Base-by-base conservation (phyloP, 495 filamentous ascomycete species). In the Penicillium ucsense region DNA sequence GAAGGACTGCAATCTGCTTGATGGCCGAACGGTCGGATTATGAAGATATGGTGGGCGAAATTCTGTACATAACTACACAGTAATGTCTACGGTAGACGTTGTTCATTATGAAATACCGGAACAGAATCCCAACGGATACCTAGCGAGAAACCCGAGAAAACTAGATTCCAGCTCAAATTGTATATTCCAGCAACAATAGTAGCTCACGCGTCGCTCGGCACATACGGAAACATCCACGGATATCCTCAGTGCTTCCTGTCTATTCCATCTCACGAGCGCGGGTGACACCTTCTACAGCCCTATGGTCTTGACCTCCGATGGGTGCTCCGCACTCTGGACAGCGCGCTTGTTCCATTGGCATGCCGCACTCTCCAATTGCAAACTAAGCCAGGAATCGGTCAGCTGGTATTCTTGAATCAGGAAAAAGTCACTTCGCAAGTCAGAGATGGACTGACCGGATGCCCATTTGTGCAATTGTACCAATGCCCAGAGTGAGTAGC, bases 181-280 rank as follows among this genome's bases (percentile, higher is more conserved):
- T 20, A 20, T 20, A 20, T 20, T 1, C 1, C 20, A 20, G 20
- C 20, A 20, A 20, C 20, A 20, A 20, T 20, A 20, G 20, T 20
- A 20, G 20, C 20, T 20, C 20, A 20, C 20, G 20, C 20, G 1
- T 20, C 20, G 20, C 20, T 20, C 20, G 20, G 20, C 20, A 20
- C 1, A 20, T 20, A 20, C 20, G 1, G 20, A 20, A 20, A 20
- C 20, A 20, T 20, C 20, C 20, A 2, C 2, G 20, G 20, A 20
- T 20, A 20, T 20, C 20, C 1, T 20, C 20, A 20, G 20, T 41
- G 30, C 7, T 35, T 79, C 84, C 39, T 84, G 80, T 67, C 70
- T 71, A 47, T 50, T 70, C 50, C 48, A 61, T 50, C 27, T 74
- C 45, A 60, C 41, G 39, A 43, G 33, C 41, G 45, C 48, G 37